Evolutionary conservation across 805 yeast genomes (phyloP).

Genomic region (Jamesozyma lodderae): DNA sequence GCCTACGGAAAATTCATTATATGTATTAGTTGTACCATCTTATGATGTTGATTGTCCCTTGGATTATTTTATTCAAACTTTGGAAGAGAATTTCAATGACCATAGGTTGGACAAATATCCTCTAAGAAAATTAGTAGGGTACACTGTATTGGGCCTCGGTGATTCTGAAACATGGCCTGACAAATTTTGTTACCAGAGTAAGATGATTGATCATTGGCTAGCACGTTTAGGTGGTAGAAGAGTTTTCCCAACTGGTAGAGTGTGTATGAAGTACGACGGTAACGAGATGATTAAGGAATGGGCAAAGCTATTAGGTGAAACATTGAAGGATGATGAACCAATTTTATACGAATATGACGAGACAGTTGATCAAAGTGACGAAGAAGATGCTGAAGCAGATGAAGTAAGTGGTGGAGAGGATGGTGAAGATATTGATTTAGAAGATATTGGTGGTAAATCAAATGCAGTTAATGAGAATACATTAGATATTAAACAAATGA

Average conservation of each 20-base stretch:
- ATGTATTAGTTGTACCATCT: constrained; percentile 73
- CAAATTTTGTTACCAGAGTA: constrained; percentile 82
- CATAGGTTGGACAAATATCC: constrained; percentile 82
- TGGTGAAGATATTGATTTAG: constrained; percentile 49
- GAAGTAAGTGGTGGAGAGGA: constrained; percentile 28
- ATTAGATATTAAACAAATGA: constrained; percentile 64
- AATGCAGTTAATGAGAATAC: constrained; percentile 5
- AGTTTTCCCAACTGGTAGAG: constrained; percentile 71
- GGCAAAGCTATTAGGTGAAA: constrained; percentile 49
- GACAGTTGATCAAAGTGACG: constrained; percentile 45
- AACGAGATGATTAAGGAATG: constrained; percentile 55
- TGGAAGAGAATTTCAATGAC: constrained; percentile 74
- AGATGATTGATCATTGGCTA: constrained; percentile 59
- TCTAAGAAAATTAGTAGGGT: constrained; percentile 58
- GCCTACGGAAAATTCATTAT: constrained; percentile 49
- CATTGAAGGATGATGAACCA: constrained; percentile 65
- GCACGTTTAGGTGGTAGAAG: constrained; percentile 83
- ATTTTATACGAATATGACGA: constrained; percentile 50
- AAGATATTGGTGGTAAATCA: constrained; percentile 62
- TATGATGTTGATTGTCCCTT: constrained; percentile 90
- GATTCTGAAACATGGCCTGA: constrained; percentile 80
- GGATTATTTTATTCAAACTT: constrained; percentile 74
- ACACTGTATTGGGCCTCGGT: constrained; percentile 80
- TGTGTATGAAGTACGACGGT: constrained; percentile 69
- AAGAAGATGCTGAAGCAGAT: constrained; percentile 26